A percentile compares a stretch with the other conserved stretches of the same genome.
phyloP scores from a whole-genome alignment of 225 moss, liverwort and hornwort species.

The Ulota crispa region DNA sequence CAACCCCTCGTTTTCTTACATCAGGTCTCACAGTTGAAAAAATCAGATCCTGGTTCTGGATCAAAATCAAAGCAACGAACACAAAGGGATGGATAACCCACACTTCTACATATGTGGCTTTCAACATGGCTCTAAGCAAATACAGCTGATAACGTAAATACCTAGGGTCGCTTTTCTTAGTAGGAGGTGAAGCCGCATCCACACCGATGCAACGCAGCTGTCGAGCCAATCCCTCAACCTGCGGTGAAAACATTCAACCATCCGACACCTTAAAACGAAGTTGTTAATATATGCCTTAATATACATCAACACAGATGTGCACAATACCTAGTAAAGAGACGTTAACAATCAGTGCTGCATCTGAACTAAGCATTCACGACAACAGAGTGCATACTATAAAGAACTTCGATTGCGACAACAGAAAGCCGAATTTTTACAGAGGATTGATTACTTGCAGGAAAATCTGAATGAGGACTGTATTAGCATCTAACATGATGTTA shows the following conservation, averaged over 20 bases:
- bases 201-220: slow-evolving; percentile 94
- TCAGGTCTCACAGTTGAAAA: background rate
- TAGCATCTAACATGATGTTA: background rate
- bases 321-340: slow-evolving; percentile 10
- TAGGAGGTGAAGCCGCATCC: slow-evolving; percentile 81
- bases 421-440: background rate
- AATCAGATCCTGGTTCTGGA: slow-evolving; percentile 3
- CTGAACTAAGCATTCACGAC: background rate
- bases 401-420: background rate
- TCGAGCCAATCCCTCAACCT: slow-evolving; percentile 98
- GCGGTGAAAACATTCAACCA: slow-evolving; percentile 21
- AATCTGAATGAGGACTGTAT: background rate
- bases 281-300: background rate
- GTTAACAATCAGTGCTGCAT: slow-evolving; percentile 16
- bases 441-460: background rate
- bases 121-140: slow-evolving; percentile 8
- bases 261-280: slow-evolving; percentile 2
- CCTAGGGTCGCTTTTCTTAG: slow-evolving; percentile 91
- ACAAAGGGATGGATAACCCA: background rate
- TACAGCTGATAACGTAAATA: slow-evolving; percentile 25
- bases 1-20: slow-evolving; percentile 6
- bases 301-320: background rate
- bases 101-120: background rate
- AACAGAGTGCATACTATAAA: slow-evolving; percentile 5
- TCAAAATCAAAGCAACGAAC: background rate